These are phyloP conservation scores for Hura crepitans DNA, from an alignment of 441 rosid species.

Conservation along the genomic window DNA sequence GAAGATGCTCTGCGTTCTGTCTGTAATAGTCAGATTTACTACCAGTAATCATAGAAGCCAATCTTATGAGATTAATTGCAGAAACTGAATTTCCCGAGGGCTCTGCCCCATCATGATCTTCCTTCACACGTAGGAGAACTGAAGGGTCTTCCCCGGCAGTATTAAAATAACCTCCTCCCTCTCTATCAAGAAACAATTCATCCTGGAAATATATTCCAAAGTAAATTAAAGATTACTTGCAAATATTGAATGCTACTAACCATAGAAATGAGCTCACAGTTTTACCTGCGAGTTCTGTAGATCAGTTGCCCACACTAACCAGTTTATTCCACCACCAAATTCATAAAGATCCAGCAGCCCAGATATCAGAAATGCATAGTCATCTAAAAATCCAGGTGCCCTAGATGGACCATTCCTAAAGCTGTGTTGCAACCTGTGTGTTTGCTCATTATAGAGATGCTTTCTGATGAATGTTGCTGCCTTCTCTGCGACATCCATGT, in stretches of 20 bases:
- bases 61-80: conserved; percentile 72
- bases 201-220: conserved; percentile 43
- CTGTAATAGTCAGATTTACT: conserved; percentile 50
- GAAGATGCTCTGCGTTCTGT: conserved; percentile 65
- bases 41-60: conserved; percentile 63
- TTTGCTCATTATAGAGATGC: conserved; percentile 59
- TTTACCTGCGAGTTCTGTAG: conserved; percentile 76
- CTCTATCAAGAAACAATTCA: conserved; percentile 76
- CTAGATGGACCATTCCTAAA: conserved; percentile 81
- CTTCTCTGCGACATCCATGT: conserved; percentile 74
- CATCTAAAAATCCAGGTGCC: conserved; percentile 94
- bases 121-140: conserved; percentile 86
- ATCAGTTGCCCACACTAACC: conserved; percentile 77
- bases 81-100: conserved; percentile 95
- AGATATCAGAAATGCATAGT: conserved; percentile 85
- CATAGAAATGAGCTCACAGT: neutral
- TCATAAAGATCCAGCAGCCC: conserved; percentile 83
- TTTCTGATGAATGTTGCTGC: conserved; percentile 72
- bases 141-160: conserved; percentile 88
- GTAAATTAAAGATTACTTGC: conserved; percentile 3
- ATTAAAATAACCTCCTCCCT: conserved; percentile 89
- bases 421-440: conserved; percentile 68
- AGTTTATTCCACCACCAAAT: conserved; percentile 54
- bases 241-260: neutral
- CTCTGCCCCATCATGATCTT: conserved; percentile 96